Evolutionary conservation across 2,329 filamentous ascomycete species (phyloP), one percentile per base, ranked within the genome.

Genomic region (Mycocentrospora acerina): DNA sequence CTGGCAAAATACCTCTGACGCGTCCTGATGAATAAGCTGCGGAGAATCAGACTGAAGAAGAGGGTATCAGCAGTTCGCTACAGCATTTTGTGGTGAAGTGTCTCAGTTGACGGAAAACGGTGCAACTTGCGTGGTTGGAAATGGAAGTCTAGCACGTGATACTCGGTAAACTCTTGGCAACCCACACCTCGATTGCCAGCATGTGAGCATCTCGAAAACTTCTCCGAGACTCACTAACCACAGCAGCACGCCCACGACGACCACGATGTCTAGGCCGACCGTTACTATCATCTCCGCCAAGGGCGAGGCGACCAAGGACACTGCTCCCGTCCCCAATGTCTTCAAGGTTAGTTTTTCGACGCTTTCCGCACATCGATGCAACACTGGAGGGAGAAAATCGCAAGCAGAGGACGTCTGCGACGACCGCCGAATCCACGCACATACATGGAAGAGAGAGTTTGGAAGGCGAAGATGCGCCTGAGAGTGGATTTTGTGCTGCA

Each of bases 271-370:
- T 74, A 84, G 93, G 80, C 93, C 93, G 76, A 96, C 90, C 72
- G 93, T 98, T 75, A 88, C 90, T 73, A 90, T 98, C 80, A 84
- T 95, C 80, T 85, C 86, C 77, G 90, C 89, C 77, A 90, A 96
- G 85, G 93, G 93, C 80, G 81, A 86, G 80, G 80, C 89, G 78
- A 87, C 84, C 76, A 87, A 87, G 73, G 82, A 86, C 74, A 91
- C 90, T 71, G 83, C 90, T 76, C 82, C 93, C 73, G 85, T 97
- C 67, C 93, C 94, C 71, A 84, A 89, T 77, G 91, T 98, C 79
- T 98, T 98, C 87, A 83, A 83, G 76, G 64, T 60, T 36, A 63
- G 62, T 63, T 34, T 25, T 28, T 35, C 37, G 37, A 34, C 42
- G 34, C 40, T 40, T 35, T 40, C 38, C 44, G 44, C 42, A 39